Evolutionary conservation across 306 rosid genomes (phyloP), one percentile per base, ranked within the genome.

Genomic region (Vicia faba): DNA sequence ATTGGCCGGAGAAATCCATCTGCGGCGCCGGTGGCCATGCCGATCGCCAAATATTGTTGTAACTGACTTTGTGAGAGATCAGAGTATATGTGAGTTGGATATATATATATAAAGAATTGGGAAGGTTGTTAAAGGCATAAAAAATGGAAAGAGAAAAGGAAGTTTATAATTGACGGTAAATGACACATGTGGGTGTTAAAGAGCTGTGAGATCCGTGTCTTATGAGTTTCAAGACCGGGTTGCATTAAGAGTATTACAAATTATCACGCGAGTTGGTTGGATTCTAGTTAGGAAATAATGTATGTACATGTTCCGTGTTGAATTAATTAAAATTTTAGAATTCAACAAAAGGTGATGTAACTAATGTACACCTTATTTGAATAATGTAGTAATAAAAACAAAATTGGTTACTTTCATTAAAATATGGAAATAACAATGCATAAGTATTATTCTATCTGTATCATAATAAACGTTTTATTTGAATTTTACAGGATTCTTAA

Each of bases 1-100:
- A 88, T 39, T 0, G 83, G 68, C 19, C 83, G 74, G 68, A 83
- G 67, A 8, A 85, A 16, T 2, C 84, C 83, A 3, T 85, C 93
- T 10, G 77, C 77, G 50, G 70, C 85, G 60, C 76, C 79, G 71
- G 61, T 73, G 57, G 78, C 78, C 85, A 82, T 82, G 44, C 15
- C 33, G 14, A n/a, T 11, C 3, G 64, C 76, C 53, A 44, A 55
- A 68, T 43, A 41, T 46, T 9, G 28, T 4, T 51, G 31, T 7
- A 33, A 0, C 8, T 7, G 8, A 33, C 9, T 7, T 33, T 7
- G 38, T 33, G 38, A 33, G 38, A 33, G 38, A 33, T 33, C 38
- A 31, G 28, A 33, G 2, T 33, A 7, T 33, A 33, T 33, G 2
- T 33, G 38, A 33, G 38, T 1, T 33, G 38, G 2, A 7, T 2